Base-by-base conservation (phyloP, 2,329 filamentous ascomycete genomes). In the Arthrocladium fulminans region DNA sequence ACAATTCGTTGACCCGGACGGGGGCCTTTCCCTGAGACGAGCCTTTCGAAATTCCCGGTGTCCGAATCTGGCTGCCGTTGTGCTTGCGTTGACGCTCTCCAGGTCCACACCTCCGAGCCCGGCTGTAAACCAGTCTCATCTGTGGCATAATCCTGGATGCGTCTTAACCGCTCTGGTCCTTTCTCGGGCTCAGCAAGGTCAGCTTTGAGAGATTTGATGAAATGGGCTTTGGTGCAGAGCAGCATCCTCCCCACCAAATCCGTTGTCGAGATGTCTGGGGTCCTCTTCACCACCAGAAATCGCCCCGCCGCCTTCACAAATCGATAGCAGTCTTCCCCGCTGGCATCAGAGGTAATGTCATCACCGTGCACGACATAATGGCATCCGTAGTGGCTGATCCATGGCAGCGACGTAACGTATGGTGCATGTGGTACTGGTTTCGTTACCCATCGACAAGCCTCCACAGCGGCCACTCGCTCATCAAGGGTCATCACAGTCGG, bases 191-290 rank as follows among this genome's bases (percentile, higher is more conserved):
- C 88, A 0, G 73, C 71, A 5, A 97, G 73, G 22, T 76, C 70
- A 45, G 74, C 78, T 57, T 83, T 76, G 37, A 96, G 74, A 0
- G 84, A 89, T 60, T 81, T 84, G 65, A 97, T 90, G 63, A 95
- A 95, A 69, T 98, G 92, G 19, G 81, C 86, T 63, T 83, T 84
- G n/a, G 90, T 97, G 73, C 89, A 96, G 13, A 97, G 75, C 60
- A 98, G 74, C 92, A 98, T 98, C 60, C 92, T 83, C 17, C 92
- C 92, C 22, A 98, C 92, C n/a, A 98, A 77, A 63, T 98, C 92
- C 2, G 92, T 98, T 1, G 92, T 98, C 8, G 88, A 95, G 61
- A 98, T 98, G 51, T 88, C 89, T 0, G 92, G 92, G 2, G 92
- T 97, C 54, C 92, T 80, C 72, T 94, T 95, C 39, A 98, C 92